Evolutionary conservation across 192 early-diverging fungal species (phyloP).

Genomic region (Chytriomyces sp.): DNA sequence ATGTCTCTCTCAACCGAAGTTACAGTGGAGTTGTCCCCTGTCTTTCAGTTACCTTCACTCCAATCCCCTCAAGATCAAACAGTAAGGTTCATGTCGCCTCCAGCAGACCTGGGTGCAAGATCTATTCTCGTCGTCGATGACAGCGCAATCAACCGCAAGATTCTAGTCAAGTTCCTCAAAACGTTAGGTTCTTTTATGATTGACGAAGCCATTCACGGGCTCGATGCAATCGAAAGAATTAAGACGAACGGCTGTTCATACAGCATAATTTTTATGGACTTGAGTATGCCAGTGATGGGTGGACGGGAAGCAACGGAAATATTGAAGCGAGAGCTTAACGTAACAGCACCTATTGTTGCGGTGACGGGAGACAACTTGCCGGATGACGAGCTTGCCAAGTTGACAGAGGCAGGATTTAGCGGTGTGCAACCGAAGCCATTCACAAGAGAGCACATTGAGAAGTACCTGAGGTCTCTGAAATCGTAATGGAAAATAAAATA

Average conservation of each 20-base stretch:
- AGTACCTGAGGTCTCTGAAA: too few relatives aligned
- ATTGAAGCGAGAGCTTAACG: not conserved
- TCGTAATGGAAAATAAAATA: too few relatives aligned
- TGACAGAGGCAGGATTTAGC: constrained; percentile 8
- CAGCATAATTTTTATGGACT: constrained; percentile 25
- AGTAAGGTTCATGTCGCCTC: too few relatives aligned
- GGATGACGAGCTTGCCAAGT: not conserved
- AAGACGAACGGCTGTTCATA: not conserved
- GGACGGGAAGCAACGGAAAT: constrained; percentile 10
- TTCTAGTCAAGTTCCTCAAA: not conserved
- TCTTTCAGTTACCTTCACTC: not conserved
- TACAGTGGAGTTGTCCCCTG: too few relatives aligned
- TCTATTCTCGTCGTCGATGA: constrained; percentile 18
- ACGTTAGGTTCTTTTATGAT: not conserved
- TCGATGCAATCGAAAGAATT: constrained; percentile 5
- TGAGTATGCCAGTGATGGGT: constrained; percentile 28
- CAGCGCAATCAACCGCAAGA: constrained; percentile 5
- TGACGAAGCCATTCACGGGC: not conserved
- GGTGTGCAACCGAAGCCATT: constrained; percentile 19
- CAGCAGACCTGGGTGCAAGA: not conserved
- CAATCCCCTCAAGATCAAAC: not conserved
- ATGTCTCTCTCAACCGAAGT: too few relatives aligned
- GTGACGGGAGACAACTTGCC: constrained; percentile 13
- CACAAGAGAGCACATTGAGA: constrained; percentile 11
- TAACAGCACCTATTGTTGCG: constrained; percentile 7